Conservation (phyloP, 768 basidiomycete species). For the Lyophyllum semitale region DNA sequence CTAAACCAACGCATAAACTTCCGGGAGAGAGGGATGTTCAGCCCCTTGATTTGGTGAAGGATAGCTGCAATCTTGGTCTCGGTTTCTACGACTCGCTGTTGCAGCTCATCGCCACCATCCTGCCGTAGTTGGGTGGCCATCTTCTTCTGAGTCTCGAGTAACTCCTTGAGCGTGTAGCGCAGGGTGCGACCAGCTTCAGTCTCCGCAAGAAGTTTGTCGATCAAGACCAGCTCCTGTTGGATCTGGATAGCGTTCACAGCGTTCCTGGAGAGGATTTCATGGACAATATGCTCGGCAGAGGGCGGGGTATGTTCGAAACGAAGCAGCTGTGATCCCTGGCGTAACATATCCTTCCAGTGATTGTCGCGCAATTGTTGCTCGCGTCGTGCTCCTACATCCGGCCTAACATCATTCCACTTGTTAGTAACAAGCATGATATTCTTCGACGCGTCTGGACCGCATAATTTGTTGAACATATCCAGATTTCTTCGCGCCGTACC, state of each 20-base stretch:
- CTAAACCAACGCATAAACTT: constrained; percentile 12
- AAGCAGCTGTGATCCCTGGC: constrained; percentile 12
- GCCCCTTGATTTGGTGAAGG: constrained; percentile 16
- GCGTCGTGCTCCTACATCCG: constrained; percentile 8
- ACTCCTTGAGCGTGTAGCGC: constrained; percentile 15
- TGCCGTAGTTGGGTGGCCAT: neutral
- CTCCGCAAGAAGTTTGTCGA: constrained; percentile 14
- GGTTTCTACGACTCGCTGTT: neutral
- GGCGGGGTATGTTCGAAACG: constrained; percentile 16
- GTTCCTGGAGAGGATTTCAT: constrained; percentile 12
- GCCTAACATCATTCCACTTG: constrained; percentile 43
- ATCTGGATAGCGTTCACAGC: constrained; percentile 15
- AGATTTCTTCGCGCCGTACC: constrained; percentile 47
- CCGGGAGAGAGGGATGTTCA: constrained; percentile 17
- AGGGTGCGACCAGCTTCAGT: constrained; percentile 16
- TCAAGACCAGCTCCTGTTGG: constrained; percentile 15
- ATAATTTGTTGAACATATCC: constrained; percentile 49
- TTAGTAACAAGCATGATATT: constrained; percentile 52
- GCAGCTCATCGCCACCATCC: neutral
- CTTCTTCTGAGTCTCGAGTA: constrained; percentile 13
- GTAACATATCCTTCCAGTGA: constrained; percentile 18
- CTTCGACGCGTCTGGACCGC: constrained; percentile 43
- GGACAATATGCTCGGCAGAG: constrained; percentile 14
- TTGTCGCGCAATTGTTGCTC: constrained; percentile 16
- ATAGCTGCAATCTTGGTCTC: constrained; percentile 14